Evolutionary conservation across 2,329 filamentous ascomycete genomes (phyloP), one percentile per base, ranked within the genome.

Genomic region (Sarocladiaceae sp.): DNA sequence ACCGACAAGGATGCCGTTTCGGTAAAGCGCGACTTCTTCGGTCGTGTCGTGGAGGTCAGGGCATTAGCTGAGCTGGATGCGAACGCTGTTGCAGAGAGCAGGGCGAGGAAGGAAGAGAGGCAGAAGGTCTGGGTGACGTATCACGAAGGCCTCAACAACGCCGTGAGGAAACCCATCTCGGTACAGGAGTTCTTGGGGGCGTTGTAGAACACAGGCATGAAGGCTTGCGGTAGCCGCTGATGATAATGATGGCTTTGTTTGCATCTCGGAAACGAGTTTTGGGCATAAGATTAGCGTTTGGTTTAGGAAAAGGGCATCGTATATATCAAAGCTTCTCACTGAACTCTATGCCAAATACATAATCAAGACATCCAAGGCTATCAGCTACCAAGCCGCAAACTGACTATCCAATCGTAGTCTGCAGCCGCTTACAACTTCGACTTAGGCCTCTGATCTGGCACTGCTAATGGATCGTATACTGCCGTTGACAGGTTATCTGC

Each of bases 121-220:
- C 81, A 62, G 10, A 76, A 86, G 60, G 87, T 92, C 3, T 96
- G 91, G 91, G 84, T 96, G 37, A 93, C 83, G 57, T 97, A 85
- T 67, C 85, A 96, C 62, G 92, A 97, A 71, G 92, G 92, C 0
- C 84, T 90, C 65, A 94, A 90, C 52, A 96, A 97, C 76, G 92
- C 92, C 11, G 92, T 97, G 55, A 79, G 88, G 66, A 96, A 96
- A 67, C 89, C 90, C 2, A 84, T 97, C 56, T 88, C 88, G 8
- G 66, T 96, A 66, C 78, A 81, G 55, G 92, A 96, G 67, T 80
- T 97, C 60, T 71, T 96, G 75, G 77, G 74, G 52, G 85, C 81
- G 3, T 63, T 91, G 53, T 87, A n/a, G n/a, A n/a, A n/a, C n/a
- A n/a, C n/a, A n/a, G n/a, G n/a, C n/a, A n/a, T n/a, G 68, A 28